A percentile compares a stretch with the other conserved stretches of the same genome.
phyloP scores from a whole-genome alignment of 2,329 filamentous ascomycete species.

The Nannizzia gypsea region DNA sequence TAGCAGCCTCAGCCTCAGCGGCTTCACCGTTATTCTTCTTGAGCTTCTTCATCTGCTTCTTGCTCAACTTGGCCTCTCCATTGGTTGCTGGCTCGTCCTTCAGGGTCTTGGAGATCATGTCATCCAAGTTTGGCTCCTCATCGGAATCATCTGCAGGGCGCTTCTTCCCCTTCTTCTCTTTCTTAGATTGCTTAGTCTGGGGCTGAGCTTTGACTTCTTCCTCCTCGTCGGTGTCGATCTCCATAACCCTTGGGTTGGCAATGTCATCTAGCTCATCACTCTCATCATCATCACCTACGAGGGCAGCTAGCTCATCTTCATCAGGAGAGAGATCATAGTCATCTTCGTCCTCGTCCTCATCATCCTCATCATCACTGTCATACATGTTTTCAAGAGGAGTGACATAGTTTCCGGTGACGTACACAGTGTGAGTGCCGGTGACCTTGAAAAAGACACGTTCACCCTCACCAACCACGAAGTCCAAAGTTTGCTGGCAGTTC shows the following conservation, averaged over 20 bases:
- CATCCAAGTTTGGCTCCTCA: conserved; percentile 59
- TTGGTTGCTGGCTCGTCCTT: conserved; percentile 36
- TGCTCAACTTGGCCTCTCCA: conserved; percentile 63
- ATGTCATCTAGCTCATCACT: conserved; percentile 68
- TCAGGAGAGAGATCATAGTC: conserved; percentile 75
- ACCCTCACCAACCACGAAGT: conserved; percentile 79
- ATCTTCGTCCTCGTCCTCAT: conserved; percentile 50
- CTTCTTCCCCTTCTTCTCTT: conserved; percentile 65
- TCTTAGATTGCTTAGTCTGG: conserved; percentile 34
- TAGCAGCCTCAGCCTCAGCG: conserved; percentile 40
- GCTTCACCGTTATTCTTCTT: conserved; percentile 98
- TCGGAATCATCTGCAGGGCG: conserved; percentile 74
- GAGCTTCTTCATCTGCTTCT: conserved; percentile 94
- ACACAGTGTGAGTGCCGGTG: conserved; percentile 77
- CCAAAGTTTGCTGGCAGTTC: conserved; percentile 90
- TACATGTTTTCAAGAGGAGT: conserved; percentile 48
- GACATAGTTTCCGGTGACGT: conserved; percentile 93
- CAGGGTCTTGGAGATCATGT: conserved; percentile 64
- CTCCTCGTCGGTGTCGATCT: conserved; percentile 70
- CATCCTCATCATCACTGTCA: conserved; percentile 19
- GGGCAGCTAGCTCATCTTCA: conserved; percentile 56
- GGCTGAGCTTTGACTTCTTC: conserved; percentile 63
- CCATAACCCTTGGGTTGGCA: conserved; percentile 67
- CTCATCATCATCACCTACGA: conserved; percentile 46
- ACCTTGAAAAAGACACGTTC: conserved; percentile 91